Evolutionary conservation across 1,139 yeast species (phyloP).

Genomic region (Entelexis sorbosivorans): DNA sequence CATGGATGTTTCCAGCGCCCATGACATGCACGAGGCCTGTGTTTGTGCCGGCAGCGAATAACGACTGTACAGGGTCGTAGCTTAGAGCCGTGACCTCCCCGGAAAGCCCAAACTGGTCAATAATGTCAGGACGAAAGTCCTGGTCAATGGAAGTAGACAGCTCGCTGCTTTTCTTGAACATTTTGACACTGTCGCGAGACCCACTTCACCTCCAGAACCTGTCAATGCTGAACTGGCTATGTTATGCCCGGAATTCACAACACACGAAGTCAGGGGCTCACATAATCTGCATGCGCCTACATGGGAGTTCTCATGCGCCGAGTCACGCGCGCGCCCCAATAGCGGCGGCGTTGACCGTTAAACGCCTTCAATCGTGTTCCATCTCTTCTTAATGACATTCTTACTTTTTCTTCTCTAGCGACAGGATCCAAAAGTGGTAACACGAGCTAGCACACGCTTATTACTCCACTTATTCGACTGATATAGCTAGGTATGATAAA

Average conservation of each 20-base stretch:
- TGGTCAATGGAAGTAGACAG: conserved; percentile 22
- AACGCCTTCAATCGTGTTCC: too few relatives aligned
- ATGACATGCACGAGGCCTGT: conserved; percentile 61
- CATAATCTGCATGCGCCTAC: background rate
- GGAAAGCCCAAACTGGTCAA: conserved; percentile 45
- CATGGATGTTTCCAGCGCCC: conserved; percentile 78
- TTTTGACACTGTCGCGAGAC: background rate
- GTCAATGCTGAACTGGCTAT: background rate
- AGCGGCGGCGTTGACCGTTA: too few relatives aligned
- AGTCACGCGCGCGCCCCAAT: background rate
- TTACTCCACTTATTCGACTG: too few relatives aligned
- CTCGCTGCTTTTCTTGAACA: conserved; percentile 21
- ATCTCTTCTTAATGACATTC: too few relatives aligned
- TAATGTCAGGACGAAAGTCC: conserved; percentile 24
- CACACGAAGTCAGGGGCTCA: background rate
- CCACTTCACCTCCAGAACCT: background rate
- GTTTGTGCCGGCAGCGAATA: conserved; percentile 70
- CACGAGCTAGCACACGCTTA: too few relatives aligned
- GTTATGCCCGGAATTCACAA: background rate
- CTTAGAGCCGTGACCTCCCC: conserved; percentile 58
- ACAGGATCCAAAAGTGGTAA: too few relatives aligned
- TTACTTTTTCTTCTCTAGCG: too few relatives aligned
- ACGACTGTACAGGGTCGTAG: conserved; percentile 78
- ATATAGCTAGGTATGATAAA: too few relatives aligned
- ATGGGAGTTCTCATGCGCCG: background rate